A percentile compares a stretch with the other conserved stretches of the same genome.
These are phyloP conservation scores for Arthrobotrys conoides DNA, from an alignment of 2,329 filamentous ascomycete species.

Conservation along the genomic window DNA sequence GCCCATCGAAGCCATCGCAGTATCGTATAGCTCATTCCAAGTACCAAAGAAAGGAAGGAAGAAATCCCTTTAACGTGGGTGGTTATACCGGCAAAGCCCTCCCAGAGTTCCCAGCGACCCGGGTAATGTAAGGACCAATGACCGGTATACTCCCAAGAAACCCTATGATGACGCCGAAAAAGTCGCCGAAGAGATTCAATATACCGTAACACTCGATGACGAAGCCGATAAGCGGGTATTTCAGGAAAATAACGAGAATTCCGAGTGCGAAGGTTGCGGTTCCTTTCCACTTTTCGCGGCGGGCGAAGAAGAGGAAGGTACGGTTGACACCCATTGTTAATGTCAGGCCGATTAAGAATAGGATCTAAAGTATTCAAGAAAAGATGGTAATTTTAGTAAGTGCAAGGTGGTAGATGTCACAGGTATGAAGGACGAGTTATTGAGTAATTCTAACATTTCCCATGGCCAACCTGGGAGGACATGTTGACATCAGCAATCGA, in stretches of 20 bases:
- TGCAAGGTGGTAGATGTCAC: constrained; percentile 36
- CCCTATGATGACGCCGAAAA: constrained; percentile 89
- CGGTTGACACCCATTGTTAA: constrained; percentile 95
- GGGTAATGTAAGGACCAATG: constrained; percentile 86
- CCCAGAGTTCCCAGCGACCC: constrained; percentile 74
- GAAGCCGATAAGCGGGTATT: constrained; percentile 94
- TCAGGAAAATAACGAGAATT: constrained; percentile 85
- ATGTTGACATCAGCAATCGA: constrained; percentile 11
- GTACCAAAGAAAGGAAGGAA: background rate
- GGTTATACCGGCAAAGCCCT: constrained; percentile 52
- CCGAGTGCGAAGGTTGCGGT: constrained; percentile 89
- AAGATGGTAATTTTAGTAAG: constrained; percentile 6
- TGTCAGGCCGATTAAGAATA: constrained; percentile 96
- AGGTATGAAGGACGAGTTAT: background rate
- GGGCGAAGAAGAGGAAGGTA: constrained; percentile 93
- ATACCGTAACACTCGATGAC: constrained; percentile 92
- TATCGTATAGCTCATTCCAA: constrained; percentile 3
- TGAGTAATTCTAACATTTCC: constrained; percentile 79
- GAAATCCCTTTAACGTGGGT: background rate
- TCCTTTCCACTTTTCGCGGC: constrained; percentile 91
- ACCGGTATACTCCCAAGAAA: constrained; percentile 89
- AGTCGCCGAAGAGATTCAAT: constrained; percentile 93
- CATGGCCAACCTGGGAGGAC: constrained; percentile 83
- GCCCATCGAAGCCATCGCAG: background rate
- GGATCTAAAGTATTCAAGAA: constrained; percentile 75